Evolutionary conservation across 2,329 filamentous ascomycete species (phyloP), one percentile per base, ranked within the genome.

Genomic region (Endoconidiophora laricicola): DNA sequence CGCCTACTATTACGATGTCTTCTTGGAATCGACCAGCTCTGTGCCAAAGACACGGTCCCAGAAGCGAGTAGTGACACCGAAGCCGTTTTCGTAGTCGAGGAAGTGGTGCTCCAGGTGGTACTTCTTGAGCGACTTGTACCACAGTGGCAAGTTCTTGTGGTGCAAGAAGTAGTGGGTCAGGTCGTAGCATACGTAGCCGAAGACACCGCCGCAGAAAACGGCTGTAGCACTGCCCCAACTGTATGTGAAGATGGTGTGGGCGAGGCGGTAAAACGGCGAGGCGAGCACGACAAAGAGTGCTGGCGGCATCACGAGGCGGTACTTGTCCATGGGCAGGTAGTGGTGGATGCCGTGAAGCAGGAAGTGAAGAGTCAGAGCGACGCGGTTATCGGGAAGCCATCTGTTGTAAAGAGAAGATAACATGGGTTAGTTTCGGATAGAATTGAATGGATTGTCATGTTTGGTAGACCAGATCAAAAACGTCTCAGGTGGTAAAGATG

Each of bases 241-340:
- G 67, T 80, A 88, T 63, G 69, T 83, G 64, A 98, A 86, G 49
- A 96, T 61, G 2, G 72, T 58, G 58, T 95, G 90, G 0, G 91
- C 86, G 46, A 98, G 70, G 64, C 86, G 85, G 82, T 86, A 98
- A 70, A 96, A 96, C 0, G 91, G 91, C 0, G 76, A 73, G 4
- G 90, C 90, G 18, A 98, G 79, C 10, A 76, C 73, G 22, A 90
- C 55, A 62, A 98, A 96, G 3, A 98, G 72, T 0, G 86, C 77
- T 0, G 91, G 91, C 1, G 91, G 91, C 91, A 98, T 96, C 56
- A 98, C 91, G 7, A 98, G 80, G 54, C 91, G 81, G 60, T 94
- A 90, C 61, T 82, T 90, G 69, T 98, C 91, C 91, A 98, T 96
- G n/a, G 91, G 91, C 3, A 98, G 76, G 66, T 96, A 98, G 66